Base-by-base conservation (phyloP, 2,329 filamentous ascomycete genomes). In the Microcyclospora tardicrescens region DNA sequence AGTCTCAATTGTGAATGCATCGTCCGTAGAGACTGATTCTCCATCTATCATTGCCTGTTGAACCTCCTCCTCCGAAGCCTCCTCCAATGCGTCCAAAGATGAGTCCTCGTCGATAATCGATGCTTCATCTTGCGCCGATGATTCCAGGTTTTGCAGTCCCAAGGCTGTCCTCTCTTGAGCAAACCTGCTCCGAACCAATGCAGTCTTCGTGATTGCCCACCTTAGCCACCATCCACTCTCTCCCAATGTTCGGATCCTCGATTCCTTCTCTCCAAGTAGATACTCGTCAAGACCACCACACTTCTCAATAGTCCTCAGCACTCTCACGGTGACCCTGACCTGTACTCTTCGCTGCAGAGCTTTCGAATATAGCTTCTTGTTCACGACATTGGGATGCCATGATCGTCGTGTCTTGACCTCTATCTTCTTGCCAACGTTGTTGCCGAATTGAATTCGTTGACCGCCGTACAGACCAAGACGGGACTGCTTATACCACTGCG, bases 211-310 rank as follows among this genome's bases (percentile, higher is more conserved):
- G 44, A 98, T 68, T 45, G 83, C 74, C 83, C 86, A 95, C 47
- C 91, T 71, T 54, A 98, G 65, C 51, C 79, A 76, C 91, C 91
- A 98, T 6, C 91, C 91, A 48, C 81, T 81, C 37, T 89, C 77
- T 5, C 91, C 91, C 41, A 98, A 68, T 61, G 94, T 84, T 66
- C 79, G 83, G 56, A 96, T 72, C 46, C 91, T 74, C 31, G 70
- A 72, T 12, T 80, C 68, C 64, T 85, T 91, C 58, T 77, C 73
- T 49, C 85, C 86, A 32, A 94, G 69, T 34, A 98, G 68, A 64
- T 98, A 98, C 55, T 86, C 78, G 61, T 98, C 91, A 47, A 98
- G 69, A 6, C 91, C 86, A 43, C 89, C 89, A 45, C 81, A 77
- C 58, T 86, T 89, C 57, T 84, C 78, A 56, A 96, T 83, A 28